Evolutionary conservation across 352 stramenopile species (phyloP), one percentile per base, ranked within the genome.

Genomic region (Thraustochytrium striatum): DNA sequence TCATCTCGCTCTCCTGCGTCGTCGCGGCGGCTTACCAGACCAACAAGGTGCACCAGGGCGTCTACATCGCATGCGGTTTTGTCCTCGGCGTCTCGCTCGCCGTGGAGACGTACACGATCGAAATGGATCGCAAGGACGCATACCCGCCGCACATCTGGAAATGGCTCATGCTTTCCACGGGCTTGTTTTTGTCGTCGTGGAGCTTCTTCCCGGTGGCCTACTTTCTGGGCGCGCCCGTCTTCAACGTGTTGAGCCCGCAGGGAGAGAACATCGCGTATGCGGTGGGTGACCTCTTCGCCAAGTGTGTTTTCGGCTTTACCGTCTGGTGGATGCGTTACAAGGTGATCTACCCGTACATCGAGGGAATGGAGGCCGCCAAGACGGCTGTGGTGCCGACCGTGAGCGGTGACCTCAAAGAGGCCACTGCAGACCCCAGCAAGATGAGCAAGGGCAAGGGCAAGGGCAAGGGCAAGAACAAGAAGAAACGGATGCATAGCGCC

Each of bases 291-390:
- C 36, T 80, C 11, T 57, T 80, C 50, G 53, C 70, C 38, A 80
- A 80, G 70, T 79, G 79, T 47, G 25, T 55, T 7, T 81, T 72
- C 47, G 70, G 61, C 41, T 80, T 80, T n/a, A 3, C 53, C 13
- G 35, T 75, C 25, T 80, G 70, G 70, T 80, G 79, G 21, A 7
- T 81, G 2, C 55, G 58, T 28, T 80, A 57, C 41, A 47, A 80
- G 2, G 41, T 80, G 8, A 11, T 72, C 21, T 52, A 81, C 28
- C 58, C 70, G 13, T 72, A 75, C 70, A 81, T 19, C 13, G 28
- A 61, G 28, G 58, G 7, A 25, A 72, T 25, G 47, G 3, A 25
- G 47, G 13, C 16, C 21, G 41, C 21, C 28, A 58, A 3, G 43
- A 25, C 47, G 47, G 16, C 47, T 55, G 47, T 55, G 47, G 47